Evolutionary conservation across 495 filamentous ascomycete genomes (phyloP), one percentile per base, ranked within the genome.

Genomic region (Penicillium flavigenum): DNA sequence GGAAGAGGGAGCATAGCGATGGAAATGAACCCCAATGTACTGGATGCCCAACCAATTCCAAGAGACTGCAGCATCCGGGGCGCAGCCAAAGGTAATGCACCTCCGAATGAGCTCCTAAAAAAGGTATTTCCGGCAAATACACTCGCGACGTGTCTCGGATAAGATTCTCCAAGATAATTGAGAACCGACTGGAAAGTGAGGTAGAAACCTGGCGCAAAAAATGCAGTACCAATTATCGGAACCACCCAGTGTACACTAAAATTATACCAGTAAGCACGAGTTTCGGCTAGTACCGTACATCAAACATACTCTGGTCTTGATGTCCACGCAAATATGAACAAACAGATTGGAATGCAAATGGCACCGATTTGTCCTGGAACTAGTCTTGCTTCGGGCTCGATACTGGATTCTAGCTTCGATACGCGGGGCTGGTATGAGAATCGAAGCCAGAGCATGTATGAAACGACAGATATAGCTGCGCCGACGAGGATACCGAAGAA

Each of bases 1-100:
- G 82, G 82, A 22, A 85, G 71, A 8, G 82, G 81, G 65, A 83
- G 66, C 71, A 84, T 56, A 8, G 68, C 75, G 12, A 84, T 34
- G 19, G 82, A 72, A 52, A 85, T 68, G 55, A 85, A 83, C 0
- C 74, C 82, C 17, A 84, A 65, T 34, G 82, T 54, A 59, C 75
- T 80, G 8, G 77, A 82, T 20, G 82, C 81, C 82, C 82, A 84
- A 5, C 51, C 70, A 17, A 83, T 76, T 20, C 82, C 82, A 11
- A 85, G 71, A 14, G 62, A 68, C 12, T 73, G 38, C 50, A 81
- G 83, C 77, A 85, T 63, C 41, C 34, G 50, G 9, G 52, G 36
- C 12, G 61, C 61, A 54, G 57, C 58, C 20, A 63, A 38, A 6
- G 61, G 61, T 44, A 63, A 45, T 34, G 56, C 56, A 22, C 61